Evolutionary conservation across 805 yeast species (phyloP).

Genomic region (Zygoascus biomembranicola): DNA sequence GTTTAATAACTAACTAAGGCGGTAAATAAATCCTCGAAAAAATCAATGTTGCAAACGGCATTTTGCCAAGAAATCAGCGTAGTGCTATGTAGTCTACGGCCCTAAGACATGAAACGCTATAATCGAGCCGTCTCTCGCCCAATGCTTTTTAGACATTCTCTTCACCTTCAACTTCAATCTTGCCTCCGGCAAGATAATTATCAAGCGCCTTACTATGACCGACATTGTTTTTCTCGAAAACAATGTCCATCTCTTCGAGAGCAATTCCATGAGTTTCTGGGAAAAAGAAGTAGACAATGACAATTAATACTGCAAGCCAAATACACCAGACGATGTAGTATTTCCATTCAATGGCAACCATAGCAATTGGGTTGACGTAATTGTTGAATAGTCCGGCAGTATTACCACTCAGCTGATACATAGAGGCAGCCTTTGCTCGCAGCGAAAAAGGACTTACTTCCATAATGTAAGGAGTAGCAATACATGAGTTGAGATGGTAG

Average conservation of each 20-base stretch:
- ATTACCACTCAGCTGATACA: conserved; percentile 20
- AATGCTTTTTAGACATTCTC: too few species aligned
- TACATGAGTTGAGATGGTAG: conserved; percentile 10
- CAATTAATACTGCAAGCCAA: conserved; percentile 24
- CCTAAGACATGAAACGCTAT: too few species aligned
- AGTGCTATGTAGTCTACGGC: too few species aligned
- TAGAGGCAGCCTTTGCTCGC: conserved; percentile 36
- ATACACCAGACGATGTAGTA: conserved; percentile 33
- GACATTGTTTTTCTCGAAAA: conserved; percentile 18
- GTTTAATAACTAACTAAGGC: too few species aligned
- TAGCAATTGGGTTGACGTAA: conserved; percentile 33
- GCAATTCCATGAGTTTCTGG: conserved; percentile 37
- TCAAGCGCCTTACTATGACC: too few species aligned
- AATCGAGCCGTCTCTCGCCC: too few species aligned
- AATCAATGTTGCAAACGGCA: too few species aligned
- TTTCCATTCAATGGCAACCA: conserved; percentile 36
- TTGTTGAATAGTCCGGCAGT: conserved; percentile 25
- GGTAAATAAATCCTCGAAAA: too few species aligned
- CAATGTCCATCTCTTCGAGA: conserved; percentile 36
- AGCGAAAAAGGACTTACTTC: conserved; percentile 23
- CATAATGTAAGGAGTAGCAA: conserved; percentile 14
- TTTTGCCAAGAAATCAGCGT: too few species aligned
- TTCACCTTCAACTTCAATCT: too few species aligned
- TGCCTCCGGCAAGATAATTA: too few species aligned
- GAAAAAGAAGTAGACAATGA: conserved; percentile 29